Evolutionary conservation across 169 alveolate genomes (phyloP), one percentile per base, ranked within the genome.

Genomic region (Plasmodium sp.): DNA sequence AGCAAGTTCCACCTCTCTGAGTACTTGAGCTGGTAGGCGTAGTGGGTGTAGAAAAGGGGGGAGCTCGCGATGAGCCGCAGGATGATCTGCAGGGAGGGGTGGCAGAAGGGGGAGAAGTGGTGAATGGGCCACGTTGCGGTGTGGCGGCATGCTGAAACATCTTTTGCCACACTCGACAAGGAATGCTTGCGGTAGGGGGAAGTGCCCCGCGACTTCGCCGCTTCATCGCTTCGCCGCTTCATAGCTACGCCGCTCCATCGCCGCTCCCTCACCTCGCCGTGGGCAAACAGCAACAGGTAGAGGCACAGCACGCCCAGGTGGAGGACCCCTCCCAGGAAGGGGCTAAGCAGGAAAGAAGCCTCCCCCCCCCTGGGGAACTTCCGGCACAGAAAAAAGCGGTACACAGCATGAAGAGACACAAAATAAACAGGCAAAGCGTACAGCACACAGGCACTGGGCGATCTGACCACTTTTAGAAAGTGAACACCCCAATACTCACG

Each of bases 401-500:
- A 12, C 16, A 92, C 79, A 56, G 86, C 43, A 48, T 92, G 95
- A 31, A 81, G 82, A 1, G 92, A 81, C 75, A 82, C 31, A 41
- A 67, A 92, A 92, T 72, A 92, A 34, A 92, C 67, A 34, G 95
- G 95, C n/a, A 81, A 75, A 45, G 95, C 51, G 34, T 92, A 92
- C n/a, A 92, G 5, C 36, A 92, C 58, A 39, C 48, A 72, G 6
- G 39, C 7, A 83, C 51, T 48, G 9, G 97, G 97, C 0, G 54
- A 62, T 74, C 67, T 54, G 16, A 96, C 18, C 36, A 93, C 9
- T 96, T 96, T 95, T 74, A 96, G 84, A 62, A 96, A 88, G 3
- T 88, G 36, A 16, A 96, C 96, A 45, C 84, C 93, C 98, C 98
- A 96, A 81, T 96, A 96, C 34, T 95, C 58, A 16, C 83, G 43